Conservation (phyloP, 306 rosid species). For the Cucurbita pepo region DNA sequence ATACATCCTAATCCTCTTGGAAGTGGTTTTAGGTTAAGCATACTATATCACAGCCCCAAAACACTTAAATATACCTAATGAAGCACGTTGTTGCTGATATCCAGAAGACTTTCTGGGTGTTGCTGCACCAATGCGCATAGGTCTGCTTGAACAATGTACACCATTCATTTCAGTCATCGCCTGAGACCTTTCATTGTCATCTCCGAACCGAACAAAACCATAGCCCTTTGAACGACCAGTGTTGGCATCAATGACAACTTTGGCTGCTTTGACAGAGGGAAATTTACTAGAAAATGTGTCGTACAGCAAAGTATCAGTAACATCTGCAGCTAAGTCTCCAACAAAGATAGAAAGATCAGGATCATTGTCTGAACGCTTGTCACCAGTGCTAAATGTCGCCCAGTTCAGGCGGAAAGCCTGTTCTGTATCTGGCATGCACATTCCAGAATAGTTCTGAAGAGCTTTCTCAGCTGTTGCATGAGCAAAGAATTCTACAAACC, state of each 20-base stretch:
- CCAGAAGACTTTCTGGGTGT: conserved; percentile 91
- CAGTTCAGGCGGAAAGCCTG: conserved; percentile 88
- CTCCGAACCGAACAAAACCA: conserved; percentile 95
- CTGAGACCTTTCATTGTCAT: conserved; percentile 66
- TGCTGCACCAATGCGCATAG: conserved; percentile 94
- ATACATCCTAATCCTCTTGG: background rate
- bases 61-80: conserved; percentile 33
- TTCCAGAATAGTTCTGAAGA: conserved; percentile 47
- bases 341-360: conserved; percentile 91
- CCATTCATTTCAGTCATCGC: conserved; percentile 91
- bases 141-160: conserved; percentile 73
- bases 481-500: conserved; percentile 73
- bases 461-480: conserved; percentile 76
- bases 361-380: conserved; percentile 70
- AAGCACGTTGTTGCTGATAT: conserved; percentile 39
- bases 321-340: conserved; percentile 94
- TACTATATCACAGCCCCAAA: background rate
- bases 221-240: conserved; percentile 96
- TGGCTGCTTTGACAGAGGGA: conserved; percentile 86
- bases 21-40: background rate
- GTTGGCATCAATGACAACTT: conserved; percentile 90
- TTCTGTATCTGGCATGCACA: conserved; percentile 72
- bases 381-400: conserved; percentile 86
- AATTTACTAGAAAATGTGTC: conserved; percentile 63
- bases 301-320: conserved; percentile 61